A percentile compares a stretch with the other conserved stretches of the same genome.
Conservation (phyloP, 208 protist species). For the Leishmania martiniquensis region DNA sequence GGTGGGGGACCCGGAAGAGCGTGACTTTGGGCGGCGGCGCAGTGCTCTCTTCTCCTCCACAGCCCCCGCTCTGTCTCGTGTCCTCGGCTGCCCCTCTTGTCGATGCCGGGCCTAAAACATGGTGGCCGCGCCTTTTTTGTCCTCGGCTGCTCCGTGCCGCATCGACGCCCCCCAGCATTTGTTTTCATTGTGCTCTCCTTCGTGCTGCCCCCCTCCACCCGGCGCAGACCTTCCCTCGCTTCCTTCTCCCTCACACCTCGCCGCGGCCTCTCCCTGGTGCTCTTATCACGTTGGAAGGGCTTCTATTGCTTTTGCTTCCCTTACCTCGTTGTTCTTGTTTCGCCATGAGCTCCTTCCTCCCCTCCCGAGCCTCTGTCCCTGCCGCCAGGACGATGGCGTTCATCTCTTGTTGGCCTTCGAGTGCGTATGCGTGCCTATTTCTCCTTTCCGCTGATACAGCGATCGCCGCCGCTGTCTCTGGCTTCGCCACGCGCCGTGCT, state of each 20-base stretch:
- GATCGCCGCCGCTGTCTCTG: background rate
- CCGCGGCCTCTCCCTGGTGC: background rate
- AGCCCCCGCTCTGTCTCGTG: background rate
- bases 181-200: background rate
- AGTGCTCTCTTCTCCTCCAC: background rate
- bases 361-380: background rate
- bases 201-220: too few relatives aligned
- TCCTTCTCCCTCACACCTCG: background rate
- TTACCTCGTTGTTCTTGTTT: background rate
- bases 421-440: background rate
- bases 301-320: background rate
- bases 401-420: background rate
- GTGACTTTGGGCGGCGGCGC: background rate
- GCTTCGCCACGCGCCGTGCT: background rate
- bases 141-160: background rate
- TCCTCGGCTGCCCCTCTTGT: background rate
- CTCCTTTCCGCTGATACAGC: background rate
- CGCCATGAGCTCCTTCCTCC: background rate
- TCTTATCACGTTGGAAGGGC: background rate
- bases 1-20: background rate
- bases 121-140: background rate
- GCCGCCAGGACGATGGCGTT: background rate
- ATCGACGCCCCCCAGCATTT: background rate
- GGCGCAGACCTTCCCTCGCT: too few relatives aligned
- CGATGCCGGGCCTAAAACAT: background rate